A percentile compares a stretch with the other conserved stretches of the same genome.
Conservation (phyloP, 768 basidiomycete genomes). For the Lentinula detonsa region DNA sequence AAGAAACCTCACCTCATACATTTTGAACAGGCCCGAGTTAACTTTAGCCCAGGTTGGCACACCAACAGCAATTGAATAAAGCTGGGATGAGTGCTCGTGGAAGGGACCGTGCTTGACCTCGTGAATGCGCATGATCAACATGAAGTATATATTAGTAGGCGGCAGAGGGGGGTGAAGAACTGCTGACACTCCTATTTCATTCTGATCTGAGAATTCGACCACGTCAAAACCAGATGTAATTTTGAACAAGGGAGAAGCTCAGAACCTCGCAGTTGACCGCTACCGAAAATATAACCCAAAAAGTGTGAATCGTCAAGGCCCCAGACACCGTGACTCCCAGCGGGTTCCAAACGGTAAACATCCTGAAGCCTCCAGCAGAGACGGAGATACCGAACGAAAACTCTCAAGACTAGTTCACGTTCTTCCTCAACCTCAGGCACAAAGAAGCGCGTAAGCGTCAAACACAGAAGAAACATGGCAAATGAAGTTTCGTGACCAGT, state of each 20-base stretch:
- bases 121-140: constrained; percentile 72
- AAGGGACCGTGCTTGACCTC: constrained; percentile 84
- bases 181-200: constrained; percentile 55
- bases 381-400: constrained; percentile 73
- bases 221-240: constrained; percentile 9
- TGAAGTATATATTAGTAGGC: constrained; percentile 73
- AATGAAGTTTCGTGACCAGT: constrained; percentile 95
- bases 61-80: constrained; percentile 81
- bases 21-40: constrained; percentile 85
- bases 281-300: constrained; percentile 87
- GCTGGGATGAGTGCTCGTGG: constrained; percentile 87
- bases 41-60: constrained; percentile 91
- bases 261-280: constrained; percentile 78
- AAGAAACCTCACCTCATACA: constrained; percentile 68
- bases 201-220: constrained; percentile 42
- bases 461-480: constrained; percentile 65
- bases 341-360: constrained; percentile 87
- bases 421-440: constrained; percentile 56
- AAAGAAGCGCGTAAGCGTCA: constrained; percentile 66
- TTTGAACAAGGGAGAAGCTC: neutral
- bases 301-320: constrained; percentile 91
- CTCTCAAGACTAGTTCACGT: constrained; percentile 46
- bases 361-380: constrained; percentile 87
- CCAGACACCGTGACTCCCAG: constrained; percentile 98
- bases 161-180: constrained; percentile 55